Conservation (phyloP, 2,329 filamentous ascomycete species). For the Rugonectria rugulosa region DNA sequence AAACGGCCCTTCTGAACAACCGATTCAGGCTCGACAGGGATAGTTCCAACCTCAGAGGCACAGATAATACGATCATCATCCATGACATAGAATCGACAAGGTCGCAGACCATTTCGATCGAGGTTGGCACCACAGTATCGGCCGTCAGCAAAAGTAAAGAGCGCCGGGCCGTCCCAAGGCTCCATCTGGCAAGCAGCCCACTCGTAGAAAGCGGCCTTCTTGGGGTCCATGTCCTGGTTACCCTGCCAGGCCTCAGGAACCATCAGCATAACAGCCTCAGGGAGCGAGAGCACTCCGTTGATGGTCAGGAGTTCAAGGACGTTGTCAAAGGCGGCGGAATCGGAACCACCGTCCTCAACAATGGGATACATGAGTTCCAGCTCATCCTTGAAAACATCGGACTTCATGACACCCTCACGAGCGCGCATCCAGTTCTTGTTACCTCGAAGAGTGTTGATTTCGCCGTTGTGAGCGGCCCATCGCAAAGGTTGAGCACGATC, state of each 20-base stretch:
- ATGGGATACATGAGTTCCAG: slow-evolving; percentile 91
- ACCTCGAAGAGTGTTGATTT: slow-evolving; percentile 95
- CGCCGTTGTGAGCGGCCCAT: slow-evolving; percentile 98
- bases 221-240: slow-evolving; percentile 88
- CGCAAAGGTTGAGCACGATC: slow-evolving; percentile 94
- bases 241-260: slow-evolving; percentile 98
- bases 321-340: slow-evolving; percentile 97
- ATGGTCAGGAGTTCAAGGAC: slow-evolving; percentile 93
- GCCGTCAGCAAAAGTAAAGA: slow-evolving; percentile 97
- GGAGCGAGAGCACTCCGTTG: slow-evolving; percentile 93
- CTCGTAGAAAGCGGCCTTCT: slow-evolving; percentile 97
- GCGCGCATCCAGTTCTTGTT: slow-evolving; percentile 99
- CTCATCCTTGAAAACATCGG: slow-evolving; percentile 90
- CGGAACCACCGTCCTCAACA: slow-evolving; percentile 94
- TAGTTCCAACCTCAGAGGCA: slow-evolving; percentile 94
- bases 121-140: slow-evolving; percentile 97
- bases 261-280: slow-evolving; percentile 98
- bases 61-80: slow-evolving; percentile 98
- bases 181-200: slow-evolving; percentile 99
- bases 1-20: slow-evolving; percentile 93
- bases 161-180: slow-evolving; percentile 94
- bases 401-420: slow-evolving; percentile 93
- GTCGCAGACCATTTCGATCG: slow-evolving; percentile 92
- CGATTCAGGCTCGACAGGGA: slow-evolving; percentile 86
- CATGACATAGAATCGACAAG: slow-evolving; percentile 96